Evolutionary conservation across 1,139 yeast genomes (phyloP).

Genomic region (Zygoascus sp.): DNA sequence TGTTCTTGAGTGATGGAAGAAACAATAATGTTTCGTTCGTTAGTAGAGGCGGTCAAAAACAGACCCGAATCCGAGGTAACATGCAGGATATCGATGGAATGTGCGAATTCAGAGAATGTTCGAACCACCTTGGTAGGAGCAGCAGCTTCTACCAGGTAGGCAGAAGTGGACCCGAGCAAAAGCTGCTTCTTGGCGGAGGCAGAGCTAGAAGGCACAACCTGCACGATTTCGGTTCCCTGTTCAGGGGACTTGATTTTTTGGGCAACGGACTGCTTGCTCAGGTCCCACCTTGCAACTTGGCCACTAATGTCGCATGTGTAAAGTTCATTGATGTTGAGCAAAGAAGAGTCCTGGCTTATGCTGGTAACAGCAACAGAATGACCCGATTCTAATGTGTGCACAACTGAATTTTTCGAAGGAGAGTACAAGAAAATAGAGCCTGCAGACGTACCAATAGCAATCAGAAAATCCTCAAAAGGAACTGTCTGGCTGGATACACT

Average conservation of each 20-base stretch:
- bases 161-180: constrained; percentile 61
- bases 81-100: constrained; percentile 21
- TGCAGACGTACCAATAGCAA: constrained; percentile 62
- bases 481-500: constrained; percentile 13
- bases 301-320: constrained; percentile 69
- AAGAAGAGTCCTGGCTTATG: constrained; percentile 46
- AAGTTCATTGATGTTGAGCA: constrained; percentile 29
- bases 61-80: constrained; percentile 16
- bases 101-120: constrained; percentile 28
- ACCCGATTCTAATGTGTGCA: constrained; percentile 50
- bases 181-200: constrained; percentile 28
- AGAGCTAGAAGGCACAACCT: constrained; percentile 39
- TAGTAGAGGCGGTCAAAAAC: constrained; percentile 48
- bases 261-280: constrained; percentile 40
- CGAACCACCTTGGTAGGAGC: constrained; percentile 20
- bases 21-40: constrained; percentile 75
- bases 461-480: constrained; percentile 38
- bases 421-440: constrained; percentile 66
- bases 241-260: constrained; percentile 44
- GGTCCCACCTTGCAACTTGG: constrained; percentile 59
- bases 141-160: constrained; percentile 46
- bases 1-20: constrained; percentile 46
- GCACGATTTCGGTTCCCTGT: constrained; percentile 28
- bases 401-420: constrained; percentile 57
- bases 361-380: constrained; percentile 46